Base-by-base conservation (phyloP, 192 early-diverging fungal species). In the Gonapodya sp. region DNA sequence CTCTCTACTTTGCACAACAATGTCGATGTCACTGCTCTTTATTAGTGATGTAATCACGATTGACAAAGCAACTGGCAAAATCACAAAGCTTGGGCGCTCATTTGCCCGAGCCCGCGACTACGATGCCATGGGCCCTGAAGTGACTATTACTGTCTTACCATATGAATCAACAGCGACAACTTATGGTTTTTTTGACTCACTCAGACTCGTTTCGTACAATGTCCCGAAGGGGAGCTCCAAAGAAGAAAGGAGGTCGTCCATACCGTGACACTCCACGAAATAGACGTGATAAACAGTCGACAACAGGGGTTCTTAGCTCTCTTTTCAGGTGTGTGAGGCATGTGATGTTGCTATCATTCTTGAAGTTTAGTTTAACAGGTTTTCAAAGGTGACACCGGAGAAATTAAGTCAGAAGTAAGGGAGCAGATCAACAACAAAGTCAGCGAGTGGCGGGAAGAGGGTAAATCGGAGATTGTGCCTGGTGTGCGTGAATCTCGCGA, bases 351-450 rank as follows among this genome's bases (percentile, higher is more conserved):
- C 16, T n/a, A 73, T 18, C 16, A 73, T 73, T 18, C 64, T 18
- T n/a, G n/a, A 73, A 73, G 30, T 73, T 0, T 1, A 31, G 30
- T 30, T 0, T 2, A 0, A 0, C 0, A 30, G 16, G 16, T n/a
- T 31, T 77, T 33, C 2, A 30, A 32, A 88, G 89, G 91, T 73
- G 96, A 98, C 82, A 98, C 95, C 1, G 96, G 97, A 73, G 98
- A 99, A 87, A 99, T 99, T 84, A 99, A 98, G 83, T 82, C 92
- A 1, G 97, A 99, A 85, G 93, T 98, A 16, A 90, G 98, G 75
- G 97, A 99, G 78, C 96, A 99, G 83, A 98, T 99, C 86, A 98
- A 99, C 88, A 91, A 89, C 79, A 96, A 96, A 83, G 94, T 99
- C 0, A 90, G 94, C 2, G 97, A 97, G 83, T 99, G 96, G 96